Base-by-base conservation (phyloP, 495 filamentous ascomycete species). In the Penicillium ucsense region DNA sequence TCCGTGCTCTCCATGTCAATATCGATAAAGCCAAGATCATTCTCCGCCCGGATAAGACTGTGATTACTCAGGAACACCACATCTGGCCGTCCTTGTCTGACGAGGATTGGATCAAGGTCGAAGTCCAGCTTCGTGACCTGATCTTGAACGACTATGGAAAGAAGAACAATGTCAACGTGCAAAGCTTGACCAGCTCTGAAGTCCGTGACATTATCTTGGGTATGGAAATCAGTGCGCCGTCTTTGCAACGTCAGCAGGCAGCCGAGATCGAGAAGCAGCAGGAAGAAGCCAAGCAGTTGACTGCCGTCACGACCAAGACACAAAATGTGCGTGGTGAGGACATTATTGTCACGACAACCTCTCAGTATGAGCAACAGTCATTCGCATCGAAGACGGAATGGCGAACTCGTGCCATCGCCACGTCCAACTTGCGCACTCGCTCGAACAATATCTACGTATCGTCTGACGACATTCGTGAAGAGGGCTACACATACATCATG, bases 201-300 rank as follows among this genome's bases (percentile, higher is more conserved):
- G 91, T 99, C 36, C 82, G 94, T 46, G 94, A 99, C 62, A 99
- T 99, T 58, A 99, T 99, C 56, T 73, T 99, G 50, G 94, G 94
- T 77, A 99, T 99, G 94, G 94, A 99, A 67, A 99, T 99, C 49
- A 92, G 86, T 49, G 94, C 94, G 4, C 94, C 94, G 4, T 96
- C 90, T 1, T 84, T 99, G 86, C 94, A 99, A 66, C 84, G 94
- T 44, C 94, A 99, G 71, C 94, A 97, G 68, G 94, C 94, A 4
- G 91, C 92, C 49, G 94, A 99, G 68, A 96, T 99, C 48, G 94
- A 99, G 68, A 96, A 95, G 75, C 94, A 97, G 67, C 89, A 96
- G 64, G 83, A 95, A 61, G 92, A 97, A 63, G 87, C 94, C 68
- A 84, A 87, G 64, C 92, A 97, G 65, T 79, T 97, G 51, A 99